A percentile compares a stretch with the other conserved stretches of the same genome.
phyloP scores from a whole-genome alignment of 148 eudicot genomes.

The Rhododendron williamsianum region DNA sequence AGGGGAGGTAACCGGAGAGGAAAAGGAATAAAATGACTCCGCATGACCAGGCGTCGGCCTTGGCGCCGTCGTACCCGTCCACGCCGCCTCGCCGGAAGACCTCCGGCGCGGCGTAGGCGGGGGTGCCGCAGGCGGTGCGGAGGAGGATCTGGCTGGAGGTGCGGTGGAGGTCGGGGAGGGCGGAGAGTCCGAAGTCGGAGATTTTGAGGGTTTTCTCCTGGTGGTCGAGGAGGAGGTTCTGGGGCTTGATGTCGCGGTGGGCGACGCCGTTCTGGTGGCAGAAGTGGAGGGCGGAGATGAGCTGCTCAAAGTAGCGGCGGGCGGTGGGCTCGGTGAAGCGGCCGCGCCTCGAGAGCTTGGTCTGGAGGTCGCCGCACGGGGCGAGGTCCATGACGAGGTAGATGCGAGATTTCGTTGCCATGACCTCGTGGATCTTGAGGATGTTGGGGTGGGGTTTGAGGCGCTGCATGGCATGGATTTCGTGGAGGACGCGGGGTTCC shows the following conservation, averaged over 20 bases:
- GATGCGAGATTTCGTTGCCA: conserved; percentile 56
- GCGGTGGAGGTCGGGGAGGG: conserved; percentile 10
- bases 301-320: conserved; percentile 46
- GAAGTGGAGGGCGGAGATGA: conserved; percentile 52
- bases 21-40: conserved; percentile 68
- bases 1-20: conserved; percentile 55
- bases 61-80: conserved; percentile 47
- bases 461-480: conserved; percentile 69
- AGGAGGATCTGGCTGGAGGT: conserved; percentile 13
- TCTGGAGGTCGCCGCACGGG: conserved; percentile 54
- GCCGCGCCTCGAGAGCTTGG: conserved; percentile 30
- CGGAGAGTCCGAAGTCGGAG: conserved; percentile 73
- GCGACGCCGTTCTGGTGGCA: conserved; percentile 66
- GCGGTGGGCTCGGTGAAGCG: conserved; percentile 47
- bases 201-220: conserved; percentile 38
- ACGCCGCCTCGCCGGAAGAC: conserved; percentile 40
- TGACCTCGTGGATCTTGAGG: conserved; percentile 59
- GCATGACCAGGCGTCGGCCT: conserved; percentile 85
- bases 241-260: conserved; percentile 73
- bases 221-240: conserved; percentile 53
- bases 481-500: conserved; percentile 46
- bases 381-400: conserved; percentile 80
- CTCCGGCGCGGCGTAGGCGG: conserved; percentile 64
- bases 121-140: conserved; percentile 74
- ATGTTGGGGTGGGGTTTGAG: conserved; percentile 57